phyloP scores from a whole-genome alignment of 2,329 filamentous ascomycete species.

The Monilinia polystroma region DNA sequence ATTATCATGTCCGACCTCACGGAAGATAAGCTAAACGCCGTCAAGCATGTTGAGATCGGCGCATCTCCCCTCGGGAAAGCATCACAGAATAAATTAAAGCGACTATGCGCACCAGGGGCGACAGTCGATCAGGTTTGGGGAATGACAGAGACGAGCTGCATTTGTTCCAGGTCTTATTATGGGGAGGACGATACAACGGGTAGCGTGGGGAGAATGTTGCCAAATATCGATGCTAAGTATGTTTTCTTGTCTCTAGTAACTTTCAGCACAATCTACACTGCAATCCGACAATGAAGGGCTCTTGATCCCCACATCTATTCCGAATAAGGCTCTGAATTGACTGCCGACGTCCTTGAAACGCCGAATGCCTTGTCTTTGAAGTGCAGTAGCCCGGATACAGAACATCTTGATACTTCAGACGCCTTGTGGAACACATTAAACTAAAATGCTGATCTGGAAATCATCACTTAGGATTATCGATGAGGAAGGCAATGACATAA shows the following conservation, averaged over 20 bases:
- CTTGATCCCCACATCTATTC: neutral
- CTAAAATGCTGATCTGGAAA: neutral
- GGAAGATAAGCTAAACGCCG: slow-evolving; percentile 55
- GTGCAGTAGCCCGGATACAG: neutral
- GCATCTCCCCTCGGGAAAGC: slow-evolving; percentile 49
- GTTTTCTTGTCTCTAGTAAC: neutral
- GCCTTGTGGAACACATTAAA: neutral
- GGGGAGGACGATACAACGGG: slow-evolving; percentile 53
- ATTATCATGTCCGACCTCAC: slow-evolving; percentile 44
- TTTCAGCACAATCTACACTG: neutral
- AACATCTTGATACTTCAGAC: neutral
- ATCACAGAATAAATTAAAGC: slow-evolving; percentile 44
- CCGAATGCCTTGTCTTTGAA: neutral
- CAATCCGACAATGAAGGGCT: neutral
- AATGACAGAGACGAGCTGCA: slow-evolving; percentile 49
- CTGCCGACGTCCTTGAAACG: neutral
- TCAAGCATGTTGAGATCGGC: slow-evolving; percentile 45
- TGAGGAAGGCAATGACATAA: slow-evolving; percentile 34
- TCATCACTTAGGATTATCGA: slow-evolving; percentile 32
- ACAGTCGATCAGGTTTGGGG: slow-evolving; percentile 52
- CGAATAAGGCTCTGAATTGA: neutral
- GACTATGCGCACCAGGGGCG: slow-evolving; percentile 44
- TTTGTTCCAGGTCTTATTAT: slow-evolving; percentile 31
- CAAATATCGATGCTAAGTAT: slow-evolving; percentile 42
- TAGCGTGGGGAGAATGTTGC: slow-evolving; percentile 48